Conservation (phyloP, 2,329 filamentous ascomycete genomes). For the Ophiostoma himal-ulmi region DNA sequence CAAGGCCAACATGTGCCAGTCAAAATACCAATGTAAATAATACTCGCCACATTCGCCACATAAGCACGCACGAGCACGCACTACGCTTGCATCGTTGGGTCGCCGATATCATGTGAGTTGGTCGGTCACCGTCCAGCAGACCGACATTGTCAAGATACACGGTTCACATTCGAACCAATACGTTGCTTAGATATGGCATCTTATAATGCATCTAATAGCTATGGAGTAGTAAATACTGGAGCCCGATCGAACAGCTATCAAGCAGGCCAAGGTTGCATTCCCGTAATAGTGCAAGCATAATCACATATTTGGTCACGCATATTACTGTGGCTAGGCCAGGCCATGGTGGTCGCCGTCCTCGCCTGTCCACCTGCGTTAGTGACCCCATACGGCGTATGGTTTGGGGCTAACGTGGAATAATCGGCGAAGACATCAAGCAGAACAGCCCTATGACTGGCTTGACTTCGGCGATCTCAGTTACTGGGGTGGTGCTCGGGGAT, state of each 20-base stretch:
- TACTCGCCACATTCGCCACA: not conserved
- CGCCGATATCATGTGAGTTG: not conserved
- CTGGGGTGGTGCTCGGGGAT: not conserved
- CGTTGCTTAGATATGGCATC: not conserved
- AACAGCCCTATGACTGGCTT: not conserved
- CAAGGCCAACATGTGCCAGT: not conserved
- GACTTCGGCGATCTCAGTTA: not conserved
- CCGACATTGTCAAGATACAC: not conserved
- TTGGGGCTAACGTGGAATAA: not conserved
- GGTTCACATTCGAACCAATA: not conserved
- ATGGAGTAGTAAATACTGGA: not conserved
- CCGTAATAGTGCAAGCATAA: not conserved
- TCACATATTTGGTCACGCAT: not conserved
- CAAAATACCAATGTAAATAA: slow-evolving; percentile 1
- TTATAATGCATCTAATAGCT: not conserved
- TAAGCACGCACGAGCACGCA: not conserved
- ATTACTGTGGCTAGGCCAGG: not conserved
- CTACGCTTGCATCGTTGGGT: not conserved
- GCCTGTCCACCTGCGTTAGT: not conserved
- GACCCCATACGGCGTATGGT: not conserved
- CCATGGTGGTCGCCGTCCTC: slow-evolving; percentile 2
- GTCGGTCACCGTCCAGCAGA: not conserved
- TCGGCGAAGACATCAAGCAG: not conserved
- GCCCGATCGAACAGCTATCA: not conserved
- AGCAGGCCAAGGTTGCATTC: not conserved